These are phyloP conservation scores for Aspergillus olivimuriae DNA, from an alignment of 495 filamentous ascomycete species.

Conservation along the genomic window DNA sequence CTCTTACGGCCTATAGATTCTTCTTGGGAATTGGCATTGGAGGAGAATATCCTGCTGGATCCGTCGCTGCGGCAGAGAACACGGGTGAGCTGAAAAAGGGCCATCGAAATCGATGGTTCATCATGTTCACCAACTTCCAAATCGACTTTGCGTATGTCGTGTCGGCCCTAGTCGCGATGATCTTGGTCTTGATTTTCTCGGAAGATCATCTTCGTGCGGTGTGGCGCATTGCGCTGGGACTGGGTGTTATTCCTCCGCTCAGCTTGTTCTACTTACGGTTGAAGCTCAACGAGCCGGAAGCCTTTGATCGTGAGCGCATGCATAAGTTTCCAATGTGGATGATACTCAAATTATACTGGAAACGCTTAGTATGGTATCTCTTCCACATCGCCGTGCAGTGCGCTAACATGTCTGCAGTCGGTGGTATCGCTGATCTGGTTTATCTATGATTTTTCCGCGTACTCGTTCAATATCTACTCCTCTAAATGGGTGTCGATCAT, in stretches of 20 bases:
- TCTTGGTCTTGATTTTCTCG: constrained; percentile 62
- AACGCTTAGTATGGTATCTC: constrained; percentile 30
- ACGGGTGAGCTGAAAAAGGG: constrained; percentile 75
- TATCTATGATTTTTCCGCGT: constrained; percentile 80
- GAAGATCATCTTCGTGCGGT: constrained; percentile 64
- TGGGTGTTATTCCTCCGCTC: constrained; percentile 74
- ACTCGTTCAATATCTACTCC: constrained; percentile 76
- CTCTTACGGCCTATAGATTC: constrained; percentile 80
- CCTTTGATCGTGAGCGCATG: constrained; percentile 60
- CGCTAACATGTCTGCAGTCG: constrained; percentile 40
- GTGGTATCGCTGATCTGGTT: constrained; percentile 84
- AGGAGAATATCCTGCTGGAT: constrained; percentile 87
- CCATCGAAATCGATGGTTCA: constrained; percentile 84
- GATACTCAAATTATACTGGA: constrained; percentile 50
- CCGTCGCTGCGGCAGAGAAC: constrained; percentile 76
- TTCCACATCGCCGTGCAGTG: too few species aligned
- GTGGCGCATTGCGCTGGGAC: constrained; percentile 70
- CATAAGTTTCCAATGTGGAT: constrained; percentile 43
- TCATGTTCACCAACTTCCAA: constrained; percentile 85
- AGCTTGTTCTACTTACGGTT: constrained; percentile 67
- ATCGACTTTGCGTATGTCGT: constrained; percentile 79
- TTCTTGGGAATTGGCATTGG: constrained; percentile 60
- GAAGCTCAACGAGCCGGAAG: constrained; percentile 75
- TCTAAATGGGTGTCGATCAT: constrained; percentile 64
- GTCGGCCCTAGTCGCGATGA: constrained; percentile 65